Base-by-base conservation (phyloP, 2,329 filamentous ascomycete species). In the Colletotrichum sp. region DNA sequence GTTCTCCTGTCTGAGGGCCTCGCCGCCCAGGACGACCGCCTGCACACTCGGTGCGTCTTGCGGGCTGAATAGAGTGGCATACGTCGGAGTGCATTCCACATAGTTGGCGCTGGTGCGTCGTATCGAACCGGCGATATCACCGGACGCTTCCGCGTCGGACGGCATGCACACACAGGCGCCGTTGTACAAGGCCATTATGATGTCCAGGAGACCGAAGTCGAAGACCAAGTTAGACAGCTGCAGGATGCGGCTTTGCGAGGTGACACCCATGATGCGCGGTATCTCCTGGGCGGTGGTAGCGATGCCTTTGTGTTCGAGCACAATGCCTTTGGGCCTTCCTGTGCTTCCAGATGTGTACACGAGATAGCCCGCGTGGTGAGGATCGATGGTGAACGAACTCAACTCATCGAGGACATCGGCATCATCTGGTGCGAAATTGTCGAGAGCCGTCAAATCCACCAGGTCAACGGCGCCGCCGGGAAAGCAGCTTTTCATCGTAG, bases 381-480 rank as follows among this genome's bases (percentile, higher is more conserved):
- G 5, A 43, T 43, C 39, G 18, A 43, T 12, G 1, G 5, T n/a
- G 39, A 43, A 43, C 0, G 39, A 43, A 12, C 18, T 43, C 39
- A 43, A n/a, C 39, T 43, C 39, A 2, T 43, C 18, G 18, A 43
- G 0, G 18, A 43, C 0, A 0, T 3, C 3, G 18, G 18, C 1
- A 43, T 43, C 7, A 5, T 12, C 18, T 12, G 39, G 4, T 43
- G 18, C 1, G 3, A n/a, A 10, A 2, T 0, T 6, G 2, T 43
- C 18, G 5, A 43, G 39, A 2, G 18, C 18, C 18, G 5, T n/a
- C 5, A 6, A 1, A 12, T 43, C 39, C 5, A 43, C 39, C 0
- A 43, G 39, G 39, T 43, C 39, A 43, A 43, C 39, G 18, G 18
- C 9, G 5, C 39, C 39, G 39, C 39, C 18, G 0, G 39, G 39